phyloP scores from a whole-genome alignment of 2,329 filamentous ascomycete genomes.

The Aspergillus fumigatus region DNA sequence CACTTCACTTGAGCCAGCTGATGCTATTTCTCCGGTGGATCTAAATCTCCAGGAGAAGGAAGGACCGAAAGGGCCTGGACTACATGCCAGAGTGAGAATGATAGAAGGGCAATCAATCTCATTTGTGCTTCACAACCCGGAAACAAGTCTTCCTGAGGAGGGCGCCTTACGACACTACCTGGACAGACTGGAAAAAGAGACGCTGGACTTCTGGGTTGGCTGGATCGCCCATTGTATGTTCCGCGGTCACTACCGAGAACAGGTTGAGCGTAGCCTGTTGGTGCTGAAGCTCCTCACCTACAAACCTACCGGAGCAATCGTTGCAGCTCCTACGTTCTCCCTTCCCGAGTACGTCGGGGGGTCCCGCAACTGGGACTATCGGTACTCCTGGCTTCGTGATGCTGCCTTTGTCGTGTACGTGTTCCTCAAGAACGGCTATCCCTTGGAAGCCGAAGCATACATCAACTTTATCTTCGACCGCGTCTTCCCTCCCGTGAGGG shows the following conservation, averaged over 20 bases:
- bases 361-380: slow-evolving; percentile 47
- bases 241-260: slow-evolving; percentile 67
- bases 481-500: slow-evolving; percentile 46
- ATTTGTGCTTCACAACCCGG: slow-evolving; percentile 63
- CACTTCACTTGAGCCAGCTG: slow-evolving; percentile 37
- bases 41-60: slow-evolving; percentile 53
- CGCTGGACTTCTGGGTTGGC: slow-evolving; percentile 66
- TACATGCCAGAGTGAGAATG: slow-evolving; percentile 57
- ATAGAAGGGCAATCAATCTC: slow-evolving; percentile 65
- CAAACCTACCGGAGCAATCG: slow-evolving; percentile 72
- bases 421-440: slow-evolving; percentile 70
- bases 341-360: slow-evolving; percentile 73
- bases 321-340: slow-evolving; percentile 72
- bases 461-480: slow-evolving; percentile 73
- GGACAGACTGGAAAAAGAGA: slow-evolving; percentile 62
- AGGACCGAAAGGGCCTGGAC: slow-evolving; percentile 57
- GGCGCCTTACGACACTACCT: slow-evolving; percentile 57
- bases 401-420: slow-evolving; percentile 74
- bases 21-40: slow-evolving; percentile 45
- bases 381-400: slow-evolving; percentile 71
- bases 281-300: slow-evolving; percentile 73
- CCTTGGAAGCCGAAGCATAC: slow-evolving; percentile 69
- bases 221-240: slow-evolving; percentile 70
- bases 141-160: slow-evolving; percentile 53
- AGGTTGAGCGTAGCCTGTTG: slow-evolving; percentile 66